phyloP scores from a whole-genome alignment of 2,329 filamentous ascomycete species.

The Ceratocystiopsis sp. region DNA sequence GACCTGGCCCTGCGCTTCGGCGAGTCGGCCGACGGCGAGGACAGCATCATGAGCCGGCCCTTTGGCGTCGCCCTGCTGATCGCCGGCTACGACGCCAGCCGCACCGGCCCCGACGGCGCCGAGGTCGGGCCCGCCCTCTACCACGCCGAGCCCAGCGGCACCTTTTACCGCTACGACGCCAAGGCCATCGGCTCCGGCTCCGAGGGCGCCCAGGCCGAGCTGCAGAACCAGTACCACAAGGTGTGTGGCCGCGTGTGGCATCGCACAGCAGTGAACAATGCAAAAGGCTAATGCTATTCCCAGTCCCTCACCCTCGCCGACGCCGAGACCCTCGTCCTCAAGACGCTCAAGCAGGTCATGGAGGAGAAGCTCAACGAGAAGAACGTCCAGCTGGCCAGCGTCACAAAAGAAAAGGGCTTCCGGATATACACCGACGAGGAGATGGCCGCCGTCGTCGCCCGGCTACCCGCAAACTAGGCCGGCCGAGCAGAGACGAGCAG shows the following conservation, averaged over 20 bases:
- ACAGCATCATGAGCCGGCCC: conserved; percentile 95
- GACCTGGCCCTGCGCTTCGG: conserved; percentile 92
- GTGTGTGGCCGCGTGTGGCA: conserved; percentile 20
- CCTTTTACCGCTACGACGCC: conserved; percentile 97
- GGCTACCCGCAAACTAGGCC: conserved; percentile 49
- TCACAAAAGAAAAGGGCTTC: conserved; percentile 95
- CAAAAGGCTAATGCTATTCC: no score
- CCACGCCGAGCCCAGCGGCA: conserved; percentile 93
- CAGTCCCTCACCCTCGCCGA: conserved; percentile 79
- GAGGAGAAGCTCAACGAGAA: conserved; percentile 98
- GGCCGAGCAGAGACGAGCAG: no score
- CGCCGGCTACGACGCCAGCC: conserved; percentile 59
- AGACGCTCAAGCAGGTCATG: conserved; percentile 99
- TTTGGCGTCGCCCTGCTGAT: conserved; percentile 95
- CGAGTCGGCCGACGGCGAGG: conserved; percentile 91
- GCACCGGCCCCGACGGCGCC: conserved; percentile 9
- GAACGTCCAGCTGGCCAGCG: conserved; percentile 95
- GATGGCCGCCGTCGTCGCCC: conserved; percentile 83
- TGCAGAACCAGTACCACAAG: conserved; percentile 98
- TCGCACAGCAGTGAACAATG: no score
- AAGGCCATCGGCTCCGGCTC: conserved; percentile 97
- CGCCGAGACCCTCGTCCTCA: conserved; percentile 86
- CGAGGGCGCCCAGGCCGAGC: conserved; percentile 90
- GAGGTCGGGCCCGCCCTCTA: conserved; percentile 95
- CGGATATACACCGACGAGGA: conserved; percentile 96